phyloP scores from a whole-genome alignment of 106 monocot genomes.

The Allium cepa region DNA sequence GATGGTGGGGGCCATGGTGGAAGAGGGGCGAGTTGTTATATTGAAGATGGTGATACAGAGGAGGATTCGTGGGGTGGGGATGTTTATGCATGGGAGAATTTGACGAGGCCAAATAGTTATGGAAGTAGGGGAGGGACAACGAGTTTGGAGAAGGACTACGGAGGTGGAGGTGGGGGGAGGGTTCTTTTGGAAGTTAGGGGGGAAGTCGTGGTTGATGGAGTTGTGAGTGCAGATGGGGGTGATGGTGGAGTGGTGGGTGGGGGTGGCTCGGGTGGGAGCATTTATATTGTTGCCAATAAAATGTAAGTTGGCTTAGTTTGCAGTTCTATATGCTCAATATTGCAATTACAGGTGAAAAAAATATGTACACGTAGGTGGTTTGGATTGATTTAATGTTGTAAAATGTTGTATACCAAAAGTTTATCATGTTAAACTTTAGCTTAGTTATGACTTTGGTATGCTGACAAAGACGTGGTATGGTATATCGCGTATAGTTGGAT shows the following conservation, averaged over 20 bases:
- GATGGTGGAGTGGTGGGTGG: constrained; percentile 48
- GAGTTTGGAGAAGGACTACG: constrained; percentile 69
- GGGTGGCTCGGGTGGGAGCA: constrained; percentile 87
- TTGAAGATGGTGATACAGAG: constrained; percentile 42
- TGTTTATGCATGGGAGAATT: constrained; percentile 59
- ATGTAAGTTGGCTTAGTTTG: constrained; percentile 36
- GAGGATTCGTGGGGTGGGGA: constrained; percentile 95
- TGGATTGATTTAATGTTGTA: too few species aligned
- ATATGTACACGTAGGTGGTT: too few species aligned
- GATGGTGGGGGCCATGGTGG: constrained; percentile 89
- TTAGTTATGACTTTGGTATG: too few species aligned
- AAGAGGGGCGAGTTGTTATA: constrained; percentile 70
- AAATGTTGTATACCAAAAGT: too few species aligned
- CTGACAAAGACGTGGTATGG: too few species aligned
- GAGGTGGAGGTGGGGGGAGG: constrained; percentile 68
- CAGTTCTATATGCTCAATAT: too few species aligned
- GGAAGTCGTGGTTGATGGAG: constrained; percentile 38
- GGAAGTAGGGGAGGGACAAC: constrained; percentile 78
- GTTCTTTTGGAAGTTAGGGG: constrained; percentile 36
- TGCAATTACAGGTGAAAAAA: too few species aligned
- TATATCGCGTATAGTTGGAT: too few species aligned
- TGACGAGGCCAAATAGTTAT: constrained; percentile 52
- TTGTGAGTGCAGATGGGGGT: constrained; percentile 60
- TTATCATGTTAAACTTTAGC: too few species aligned
- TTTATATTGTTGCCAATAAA: constrained; percentile 43